Percentiles rank a stretch among this genome's conserved stretches.
phyloP scores from a whole-genome alignment of 495 filamentous ascomycete genomes.

The Penicillium desertorum region DNA sequence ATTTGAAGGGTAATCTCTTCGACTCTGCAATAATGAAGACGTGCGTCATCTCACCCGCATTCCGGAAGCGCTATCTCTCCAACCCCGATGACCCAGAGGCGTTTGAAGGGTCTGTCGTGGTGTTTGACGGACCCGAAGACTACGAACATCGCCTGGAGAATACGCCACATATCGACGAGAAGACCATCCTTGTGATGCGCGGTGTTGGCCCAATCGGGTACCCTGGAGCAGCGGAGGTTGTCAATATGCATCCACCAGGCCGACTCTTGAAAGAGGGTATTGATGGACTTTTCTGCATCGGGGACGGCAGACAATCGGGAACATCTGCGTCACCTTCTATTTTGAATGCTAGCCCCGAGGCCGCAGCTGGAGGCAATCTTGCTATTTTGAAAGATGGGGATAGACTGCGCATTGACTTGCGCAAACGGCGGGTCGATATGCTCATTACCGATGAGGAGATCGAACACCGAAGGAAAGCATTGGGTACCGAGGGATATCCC shows the following conservation, averaged over 20 bases:
- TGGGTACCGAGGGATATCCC: constrained; percentile 31
- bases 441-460: constrained; percentile 62
- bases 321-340: constrained; percentile 57
- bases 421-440: constrained; percentile 53
- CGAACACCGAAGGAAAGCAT: constrained; percentile 56
- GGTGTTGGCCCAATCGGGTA: constrained; percentile 54
- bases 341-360: constrained; percentile 57
- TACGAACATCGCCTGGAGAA: constrained; percentile 50
- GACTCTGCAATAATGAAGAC: constrained; percentile 59
- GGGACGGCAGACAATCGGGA: constrained; percentile 56
- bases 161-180: constrained; percentile 46
- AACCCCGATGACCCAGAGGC: constrained; percentile 52
- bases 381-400: constrained; percentile 55
- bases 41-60: constrained; percentile 51
- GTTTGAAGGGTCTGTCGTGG: constrained; percentile 51
- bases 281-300: constrained; percentile 54
- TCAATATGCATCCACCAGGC: constrained; percentile 56
- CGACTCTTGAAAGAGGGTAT: constrained; percentile 47
- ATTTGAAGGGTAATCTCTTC: constrained; percentile 52
- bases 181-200: constrained; percentile 55
- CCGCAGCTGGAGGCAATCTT: constrained; percentile 59
- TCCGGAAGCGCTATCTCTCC: constrained; percentile 47
- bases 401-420: constrained; percentile 55
- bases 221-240: constrained; percentile 56
- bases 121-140: constrained; percentile 57